phyloP scores from a whole-genome alignment of 2,329 filamentous ascomycete genomes.

The Pestalotiopsis sp. region DNA sequence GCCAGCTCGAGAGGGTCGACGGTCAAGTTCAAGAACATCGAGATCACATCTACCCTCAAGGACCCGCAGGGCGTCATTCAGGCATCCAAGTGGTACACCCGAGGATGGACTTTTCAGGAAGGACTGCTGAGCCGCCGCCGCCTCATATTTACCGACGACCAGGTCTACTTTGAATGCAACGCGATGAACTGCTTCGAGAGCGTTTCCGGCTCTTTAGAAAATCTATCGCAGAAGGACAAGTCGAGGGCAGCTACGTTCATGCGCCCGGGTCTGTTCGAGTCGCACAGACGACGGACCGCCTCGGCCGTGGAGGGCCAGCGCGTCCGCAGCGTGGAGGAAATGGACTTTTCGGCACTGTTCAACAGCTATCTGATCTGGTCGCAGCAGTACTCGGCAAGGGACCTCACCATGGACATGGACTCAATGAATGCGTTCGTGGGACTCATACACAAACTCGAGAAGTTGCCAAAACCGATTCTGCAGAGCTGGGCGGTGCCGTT shows the following conservation, averaged over 20 bases:
- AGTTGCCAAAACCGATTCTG: not conserved
- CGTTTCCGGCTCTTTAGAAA: not conserved
- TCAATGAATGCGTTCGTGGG: not conserved
- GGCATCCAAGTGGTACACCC: conserved; percentile 20
- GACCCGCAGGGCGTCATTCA: conserved; percentile 5
- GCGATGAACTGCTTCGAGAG: conserved; percentile 12
- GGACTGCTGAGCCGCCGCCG: conserved; percentile 8
- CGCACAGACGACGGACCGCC: not conserved
- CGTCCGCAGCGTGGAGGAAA: not conserved
- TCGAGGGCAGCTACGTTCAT: not conserved
- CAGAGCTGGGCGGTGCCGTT: not conserved
- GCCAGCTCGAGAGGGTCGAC: not conserved
- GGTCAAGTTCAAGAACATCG: not conserved
- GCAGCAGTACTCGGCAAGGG: not conserved
- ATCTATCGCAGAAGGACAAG: not conserved
- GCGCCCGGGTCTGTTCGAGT: not conserved
- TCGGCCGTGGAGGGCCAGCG: not conserved
- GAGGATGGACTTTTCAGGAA: conserved; percentile 21
- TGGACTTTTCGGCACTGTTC: not conserved
- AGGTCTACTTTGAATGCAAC: conserved; percentile 18
- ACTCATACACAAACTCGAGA: not conserved
- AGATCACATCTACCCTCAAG: not conserved
- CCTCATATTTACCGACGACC: conserved; percentile 17
- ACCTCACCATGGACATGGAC: not conserved
- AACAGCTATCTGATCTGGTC: not conserved